Conservation (phyloP, 306 rosid species). For the Glycine latifolia region DNA sequence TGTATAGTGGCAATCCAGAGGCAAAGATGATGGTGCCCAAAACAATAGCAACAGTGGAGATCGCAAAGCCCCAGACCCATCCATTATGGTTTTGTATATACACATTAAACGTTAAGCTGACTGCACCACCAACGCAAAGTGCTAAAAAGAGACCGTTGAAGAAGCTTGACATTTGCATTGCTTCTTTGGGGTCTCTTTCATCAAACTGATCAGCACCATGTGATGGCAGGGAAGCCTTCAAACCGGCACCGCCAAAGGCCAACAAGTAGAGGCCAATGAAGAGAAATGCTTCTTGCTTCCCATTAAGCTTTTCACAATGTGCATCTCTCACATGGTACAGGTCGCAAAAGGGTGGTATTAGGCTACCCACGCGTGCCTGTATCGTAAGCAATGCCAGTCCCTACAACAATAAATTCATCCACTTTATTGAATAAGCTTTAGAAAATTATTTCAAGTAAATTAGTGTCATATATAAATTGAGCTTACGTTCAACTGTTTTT, state of each 20-base stretch:
- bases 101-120: constrained; percentile 71
- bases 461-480: too few relatives aligned
- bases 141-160: constrained; percentile 72
- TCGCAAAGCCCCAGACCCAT: constrained; percentile 88
- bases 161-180: constrained; percentile 75
- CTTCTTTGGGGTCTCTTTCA: constrained; percentile 76
- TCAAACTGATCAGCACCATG: constrained; percentile 96
- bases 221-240: constrained; percentile 81
- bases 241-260: constrained; percentile 70
- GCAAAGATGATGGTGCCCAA: constrained; percentile 55
- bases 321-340: constrained; percentile 40
- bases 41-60: constrained; percentile 60
- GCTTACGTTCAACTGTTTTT: too few relatives aligned
- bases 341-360: constrained; percentile 68
- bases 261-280: constrained; percentile 61
- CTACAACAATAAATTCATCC: constrained; percentile 40
- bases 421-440: neutral
- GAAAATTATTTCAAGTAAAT: too few relatives aligned
- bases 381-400: constrained; percentile 68
- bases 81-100: constrained; percentile 75
- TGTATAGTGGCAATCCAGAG: constrained; percentile 72
- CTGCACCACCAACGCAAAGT: constrained; percentile 69
- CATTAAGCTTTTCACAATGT: constrained; percentile 59
- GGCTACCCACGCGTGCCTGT: constrained; percentile 68
- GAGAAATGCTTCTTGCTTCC: constrained; percentile 63